phyloP scores from a whole-genome alignment of 1,284 basidiomycete genomes.

The Irpex lacteus region DNA sequence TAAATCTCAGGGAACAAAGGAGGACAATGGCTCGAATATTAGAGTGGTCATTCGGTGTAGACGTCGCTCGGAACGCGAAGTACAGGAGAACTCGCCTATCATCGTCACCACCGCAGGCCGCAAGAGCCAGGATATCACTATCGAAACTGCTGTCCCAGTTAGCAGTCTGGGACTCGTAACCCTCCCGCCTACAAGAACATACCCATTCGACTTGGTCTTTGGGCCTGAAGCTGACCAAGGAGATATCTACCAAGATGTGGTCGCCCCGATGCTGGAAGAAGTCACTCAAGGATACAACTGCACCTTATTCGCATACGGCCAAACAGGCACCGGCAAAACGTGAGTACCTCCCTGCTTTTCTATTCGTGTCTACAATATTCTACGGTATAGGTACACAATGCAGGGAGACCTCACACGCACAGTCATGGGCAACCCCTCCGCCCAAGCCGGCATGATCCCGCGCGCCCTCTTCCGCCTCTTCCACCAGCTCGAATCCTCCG shows the following conservation, averaged over 20 bases:
- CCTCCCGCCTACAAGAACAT: conserved; percentile 73
- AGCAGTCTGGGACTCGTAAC: conserved; percentile 68
- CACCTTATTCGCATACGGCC: conserved; percentile 97
- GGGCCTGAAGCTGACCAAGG: conserved; percentile 97
- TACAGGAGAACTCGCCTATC: conserved; percentile 77
- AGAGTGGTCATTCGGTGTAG: conserved; percentile 91
- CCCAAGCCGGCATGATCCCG: conserved; percentile 97
- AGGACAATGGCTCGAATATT: conserved; percentile 71
- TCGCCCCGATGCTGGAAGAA: conserved; percentile 89
- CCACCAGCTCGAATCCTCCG: conserved; percentile 69
- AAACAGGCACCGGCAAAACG: conserved; percentile 99
- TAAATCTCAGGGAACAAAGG: conserved; percentile 22
- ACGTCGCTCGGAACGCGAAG: conserved; percentile 78
- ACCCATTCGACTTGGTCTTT: conserved; percentile 92
- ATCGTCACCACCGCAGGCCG: conserved; percentile 78
- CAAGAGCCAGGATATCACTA: conserved; percentile 70
- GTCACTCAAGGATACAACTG: conserved; percentile 97
- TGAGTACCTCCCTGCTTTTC: conserved; percentile 32
- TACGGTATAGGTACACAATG: conserved; percentile 44
- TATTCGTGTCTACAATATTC: background rate
- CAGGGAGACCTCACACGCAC: conserved; percentile 86
- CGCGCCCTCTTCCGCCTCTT: conserved; percentile 93
- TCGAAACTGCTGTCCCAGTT: conserved; percentile 69
- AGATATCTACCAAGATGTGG: conserved; percentile 93
- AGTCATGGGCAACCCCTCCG: conserved; percentile 75